Evolutionary conservation across 2,329 filamentous ascomycete species (phyloP), one percentile per base, ranked within the genome.

Genomic region (Fusarium setosum): DNA sequence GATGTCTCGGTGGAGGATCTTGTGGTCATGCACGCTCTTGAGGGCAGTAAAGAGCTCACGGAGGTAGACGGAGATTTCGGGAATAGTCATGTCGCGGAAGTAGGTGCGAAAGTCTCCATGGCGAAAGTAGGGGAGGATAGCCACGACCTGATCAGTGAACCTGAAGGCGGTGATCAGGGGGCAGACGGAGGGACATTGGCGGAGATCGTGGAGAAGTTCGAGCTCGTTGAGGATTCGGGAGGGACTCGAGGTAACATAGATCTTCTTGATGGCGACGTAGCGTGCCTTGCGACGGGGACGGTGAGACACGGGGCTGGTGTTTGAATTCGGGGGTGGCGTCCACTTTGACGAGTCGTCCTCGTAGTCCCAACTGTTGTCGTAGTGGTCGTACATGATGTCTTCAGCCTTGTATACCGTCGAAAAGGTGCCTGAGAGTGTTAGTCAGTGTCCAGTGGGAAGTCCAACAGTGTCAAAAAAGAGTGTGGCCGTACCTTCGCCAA

Each of bases 341-440:
- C 90, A 94, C 72, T 88, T 86, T n/a, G 82, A 78, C 55, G 88
- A 85, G 38, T 90, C 88, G 65, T 86, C 84, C 58, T 89, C 89
- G 35, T 91, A 77, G 73, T 98, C 94, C 94, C 95, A 98, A 66
- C 90, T 87, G 75, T 97, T 97, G 65, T 92, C 83, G 78, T 93
- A 96, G 59, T 86, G 83, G 66, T 96, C 88, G 76, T 97, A 97
- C 56, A 91, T 84, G 23, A 98, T 81, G 75, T 99, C 96, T 78
- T 98, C 94, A 18, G 96, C 96, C 78, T 99, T 99, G 85, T 99
- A 99, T 12, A 99, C 96, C 3, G 96, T 98, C 1, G 96, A 98
- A 76, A 99, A 99, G 2, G 96, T 99, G 58, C 96, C 94, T 97
- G 67, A 9, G 32, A n/a, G n/a, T 17, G 13, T 29, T 38, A 45